Base-by-base conservation (phyloP, 495 filamentous ascomycete species). In the Aspergillus ostianus region DNA sequence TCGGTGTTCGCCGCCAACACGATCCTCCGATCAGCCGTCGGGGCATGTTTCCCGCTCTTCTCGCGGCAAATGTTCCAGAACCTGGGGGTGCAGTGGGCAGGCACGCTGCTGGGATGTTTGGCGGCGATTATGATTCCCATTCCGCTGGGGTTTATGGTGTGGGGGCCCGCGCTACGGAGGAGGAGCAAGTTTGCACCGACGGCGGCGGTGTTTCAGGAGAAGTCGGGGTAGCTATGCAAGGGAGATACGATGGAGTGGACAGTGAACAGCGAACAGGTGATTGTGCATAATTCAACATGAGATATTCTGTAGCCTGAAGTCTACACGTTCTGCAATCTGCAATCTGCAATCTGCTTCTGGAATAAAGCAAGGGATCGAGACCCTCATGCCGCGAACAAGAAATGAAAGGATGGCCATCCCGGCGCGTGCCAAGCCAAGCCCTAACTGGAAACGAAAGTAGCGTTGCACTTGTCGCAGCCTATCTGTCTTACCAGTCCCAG, bases 1-100 rank as follows among this genome's bases (percentile, higher is more conserved):
- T 93, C 90, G n/a, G 92, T 91, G 20, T 91, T 95, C 58, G 92
- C 92, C 23, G 91, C 85, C 46, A 96, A 95, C 72, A 94, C 91
- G 0, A 91, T 96, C 74, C 78, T 94, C 4, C 88, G 91, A 17
- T 92, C 89, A 10, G 74, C 91, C 2, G 87, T 84, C 48, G 91
- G 87, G 29, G 89, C 89, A 7, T 87, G 82, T 1, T 96, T 95
- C 75, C 92, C 92, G 19, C 82, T 96, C 6, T 96, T 97, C 70
- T 80, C 85, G 0, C 83, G 76, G 17, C 87, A 93, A 66, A 91
- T 94, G 89, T 94, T 92, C 68, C 70, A 83, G 6, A 88, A 84
- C 36, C 73, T 95, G 61, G 87, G 88, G 32, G 87, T 95, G 41
- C 75, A 93, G 61, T 93, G 88, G 85, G 89, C 90, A 0, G 80